Evolutionary conservation across 129 eudicot genomes (phyloP).

Genomic region (Apium graveolens): DNA sequence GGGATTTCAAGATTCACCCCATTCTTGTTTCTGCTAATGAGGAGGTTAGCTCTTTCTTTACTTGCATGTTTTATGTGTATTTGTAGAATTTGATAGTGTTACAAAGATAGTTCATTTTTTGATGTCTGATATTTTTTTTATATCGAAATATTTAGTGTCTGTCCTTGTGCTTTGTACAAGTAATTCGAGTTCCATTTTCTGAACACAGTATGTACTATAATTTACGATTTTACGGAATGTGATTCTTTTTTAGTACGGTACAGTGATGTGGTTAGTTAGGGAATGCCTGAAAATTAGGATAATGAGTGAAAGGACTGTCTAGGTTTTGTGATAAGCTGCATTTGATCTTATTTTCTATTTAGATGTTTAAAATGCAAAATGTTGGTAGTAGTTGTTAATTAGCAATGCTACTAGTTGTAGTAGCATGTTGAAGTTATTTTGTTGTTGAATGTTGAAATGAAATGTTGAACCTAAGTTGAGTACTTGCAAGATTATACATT

Average conservation of each 20-base stretch:
- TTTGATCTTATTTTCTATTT: too few species aligned
- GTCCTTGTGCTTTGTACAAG: not conserved
- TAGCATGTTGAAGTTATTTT: not conserved
- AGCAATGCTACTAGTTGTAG: not conserved
- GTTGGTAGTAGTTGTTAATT: not conserved
- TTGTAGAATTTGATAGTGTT: too few species aligned
- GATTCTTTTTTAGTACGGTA: not conserved
- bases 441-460: not conserved
- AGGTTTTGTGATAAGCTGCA: not conserved
- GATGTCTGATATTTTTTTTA: too few species aligned
- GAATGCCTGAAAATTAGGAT: not conserved
- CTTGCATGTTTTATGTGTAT: not conserved
- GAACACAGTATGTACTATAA: not conserved
- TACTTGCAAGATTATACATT: not conserved
- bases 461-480: not conserved
- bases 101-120: not conserved
- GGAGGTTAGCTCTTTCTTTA: conserved; percentile 34
- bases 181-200: not conserved
- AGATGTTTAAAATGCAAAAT: not conserved
- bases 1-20: conserved; percentile 66
- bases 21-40: conserved; percentile 45
- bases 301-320: not conserved
- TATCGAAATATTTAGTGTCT: not conserved
- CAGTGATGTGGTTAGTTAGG: not conserved
- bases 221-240: not conserved